Base-by-base conservation (phyloP, 2,329 filamentous ascomycete genomes). In the Thelonectria discophora region DNA sequence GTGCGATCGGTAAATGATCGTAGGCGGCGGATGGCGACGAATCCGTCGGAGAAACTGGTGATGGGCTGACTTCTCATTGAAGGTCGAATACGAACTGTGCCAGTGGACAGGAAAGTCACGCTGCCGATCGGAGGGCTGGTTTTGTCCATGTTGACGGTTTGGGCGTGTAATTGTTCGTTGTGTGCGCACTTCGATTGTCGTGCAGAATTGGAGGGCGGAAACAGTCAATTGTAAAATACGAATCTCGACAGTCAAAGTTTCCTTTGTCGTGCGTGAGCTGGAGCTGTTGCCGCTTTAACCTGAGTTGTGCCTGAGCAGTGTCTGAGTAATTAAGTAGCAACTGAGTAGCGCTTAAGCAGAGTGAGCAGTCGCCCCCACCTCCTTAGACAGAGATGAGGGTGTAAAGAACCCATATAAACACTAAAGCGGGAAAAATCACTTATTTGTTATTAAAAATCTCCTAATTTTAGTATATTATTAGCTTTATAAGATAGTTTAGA, bases 1-100 rank as follows among this genome's bases (percentile, higher is more conserved):
- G 24, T 34, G 12, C 58, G 51, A 30, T 56, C 58, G 1, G 58
- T 60, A 20, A 60, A 56, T 8, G 51, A 50, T 2, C 52, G 39
- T 11, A 50, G 51, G 18, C 51, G 51, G 4, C 58, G 51, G 27
- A 60, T 46, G 10, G 12, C 10, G 6, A 45, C 46, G 47, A 27
- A 51, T 24, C 21, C 3, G 21, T 24, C 21, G 21, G 21, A 24
- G 6, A 24, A 24, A 3, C 21, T 34, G 10, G 46, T 13, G 11
- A 50, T 51, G 20, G 58, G 52, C 20, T 60, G 58, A 3, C 21
- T 17, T 7, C 30, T 40, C 51, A 51, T 47, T 13, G 58, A 45
- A 3, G 51, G 18, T 5, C 51, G 51, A 15, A 60, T 50, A n/a
- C 51, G 46, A 1, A 34, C 30, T n/a, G 51, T 60, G 37, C 58